Evolutionary conservation across 129 eudicot species (phyloP), one percentile per base, ranked within the genome.

Genomic region (Lactuca saligna): DNA sequence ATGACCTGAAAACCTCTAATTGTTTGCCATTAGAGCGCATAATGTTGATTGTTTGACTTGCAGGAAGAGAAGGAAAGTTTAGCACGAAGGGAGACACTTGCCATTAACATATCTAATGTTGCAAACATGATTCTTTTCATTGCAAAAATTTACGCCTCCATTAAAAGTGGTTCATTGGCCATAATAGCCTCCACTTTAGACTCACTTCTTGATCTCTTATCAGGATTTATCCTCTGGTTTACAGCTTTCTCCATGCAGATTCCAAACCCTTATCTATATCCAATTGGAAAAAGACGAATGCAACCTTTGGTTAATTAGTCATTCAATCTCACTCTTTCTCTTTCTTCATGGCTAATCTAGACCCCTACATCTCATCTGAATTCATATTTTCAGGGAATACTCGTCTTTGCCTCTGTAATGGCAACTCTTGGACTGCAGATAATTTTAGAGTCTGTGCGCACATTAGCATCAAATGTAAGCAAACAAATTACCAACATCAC

Each of bases 391-490:
- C 82, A 89, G 96, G 93, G 96, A 75, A 89, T 89, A 29, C 96
- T 89, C 32, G 96, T 89, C 38, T 89, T 89, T 76, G 96, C 96
- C 62, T 89, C 96, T 9, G 96, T 89, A 46, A 89, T 89, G 96
- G 96, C 96, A 61, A 89, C 96, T 39, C 78, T 86, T 39, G 96
- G 96, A 58, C 84, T 89, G 80, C 96, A 86, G 83, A 89, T 89
- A 33, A 89, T 89, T 37, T 63, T 86, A 85, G 96, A 89, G 81
- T 86, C 93, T 0, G 67, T 83, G 33, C 93, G 88, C 68, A 81
- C 91, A 6, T 69, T 89, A 15, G 72, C 66, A 32, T 83, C 80
- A 46, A 62, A 77, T 75, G 96, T 86, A 86, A 86, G 88, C 70
- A 32, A 33, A 46, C n/a, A 11, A 46, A 11, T 8, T 42, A 8